Evolutionary conservation across 495 filamentous ascomycete species (phyloP), one percentile per base, ranked within the genome.

Genomic region (Neurospora sp.): DNA sequence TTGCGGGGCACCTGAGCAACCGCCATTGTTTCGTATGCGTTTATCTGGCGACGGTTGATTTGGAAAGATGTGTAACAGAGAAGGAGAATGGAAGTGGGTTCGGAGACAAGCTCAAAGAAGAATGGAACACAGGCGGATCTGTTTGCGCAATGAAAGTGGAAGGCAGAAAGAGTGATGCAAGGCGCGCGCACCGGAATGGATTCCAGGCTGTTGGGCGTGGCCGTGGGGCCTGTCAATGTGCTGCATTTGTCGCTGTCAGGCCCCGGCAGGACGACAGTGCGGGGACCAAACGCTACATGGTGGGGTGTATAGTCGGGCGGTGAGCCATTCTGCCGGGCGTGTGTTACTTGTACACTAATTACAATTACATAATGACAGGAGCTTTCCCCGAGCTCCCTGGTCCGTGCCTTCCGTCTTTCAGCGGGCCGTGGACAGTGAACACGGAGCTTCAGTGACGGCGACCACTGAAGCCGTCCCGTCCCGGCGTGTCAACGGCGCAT

Each of bases 1-100:
- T 98, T 98, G 78, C 96, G 88, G 46, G 96, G 96, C 41, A 99
- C 88, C 79, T 96, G 97, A 44, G 96, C 93, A 70, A 88, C 82
- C 91, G 81, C 81, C 81, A 83, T 83, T 41, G 31, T 79, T 75
- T 77, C 23, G 70, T 23, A 35, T 41, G 16, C n/a, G 35, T 18
- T 9, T 46, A n/a, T 71, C 20, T 49, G 40, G 11, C 70, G 20
- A 35, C n/a, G n/a, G 12, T 5, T 62, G 54, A 31, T 31, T 8
- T 3, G 12, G 23, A 7, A 62, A 8, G 54, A 66, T 16, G 27
- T 18, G 31, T 31, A 18, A 35, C 6, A 5, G 27, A 66, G 54
- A 60, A 60, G 8, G 12, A 62, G 27, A 38, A 16, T 66, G 54
- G 54, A 66, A 35, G 23, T 66, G 12, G 49, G 6, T 62, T 16